These are phyloP conservation scores for Suillus subalutaceus DNA, from an alignment of 768 basidiomycete genomes.

Conservation along the genomic window DNA sequence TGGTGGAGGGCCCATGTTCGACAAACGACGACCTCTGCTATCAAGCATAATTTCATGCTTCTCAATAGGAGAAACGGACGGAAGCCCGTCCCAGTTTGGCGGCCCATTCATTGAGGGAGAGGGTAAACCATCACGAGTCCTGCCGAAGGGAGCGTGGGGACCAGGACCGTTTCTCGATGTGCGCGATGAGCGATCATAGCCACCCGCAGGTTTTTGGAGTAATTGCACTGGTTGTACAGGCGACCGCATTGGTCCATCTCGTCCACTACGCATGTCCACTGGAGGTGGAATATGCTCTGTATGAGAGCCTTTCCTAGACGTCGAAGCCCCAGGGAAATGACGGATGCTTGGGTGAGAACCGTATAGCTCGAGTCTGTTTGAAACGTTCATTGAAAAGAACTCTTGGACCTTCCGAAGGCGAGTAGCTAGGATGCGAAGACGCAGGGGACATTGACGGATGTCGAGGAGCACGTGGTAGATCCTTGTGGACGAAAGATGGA, in stretches of 20 bases:
- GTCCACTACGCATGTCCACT: slow-evolving; percentile 45
- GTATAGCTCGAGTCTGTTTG: slow-evolving; percentile 85
- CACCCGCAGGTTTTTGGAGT: slow-evolving; percentile 55
- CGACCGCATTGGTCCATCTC: slow-evolving; percentile 49
- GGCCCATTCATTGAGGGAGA: slow-evolving; percentile 34
- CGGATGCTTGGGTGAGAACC: slow-evolving; percentile 49
- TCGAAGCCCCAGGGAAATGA: slow-evolving; percentile 31
- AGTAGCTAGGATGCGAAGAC: slow-evolving; percentile 43
- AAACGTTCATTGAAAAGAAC: slow-evolving; percentile 96
- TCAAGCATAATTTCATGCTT: slow-evolving; percentile 24
- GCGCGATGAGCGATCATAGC: slow-evolving; percentile 1
- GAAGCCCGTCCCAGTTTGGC: slow-evolving; percentile 13
- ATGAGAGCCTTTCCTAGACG: slow-evolving; percentile 43
- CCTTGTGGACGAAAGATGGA: slow-evolving; percentile 46
- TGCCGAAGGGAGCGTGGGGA: slow-evolving; percentile 6
- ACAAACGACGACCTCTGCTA: slow-evolving; percentile 41
- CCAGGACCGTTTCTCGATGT: slow-evolving; percentile 3
- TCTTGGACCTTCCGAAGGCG: slow-evolving; percentile 62
- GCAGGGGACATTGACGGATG: slow-evolving; percentile 37
- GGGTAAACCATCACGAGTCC: slow-evolving; percentile 35
- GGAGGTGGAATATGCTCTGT: slow-evolving; percentile 42
- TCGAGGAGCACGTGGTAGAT: slow-evolving; percentile 37
- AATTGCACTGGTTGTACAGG: slow-evolving; percentile 51
- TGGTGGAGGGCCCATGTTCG: slow-evolving; percentile 57
- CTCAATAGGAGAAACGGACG: slow-evolving; percentile 34